Base-by-base conservation (phyloP, 2,329 filamentous ascomycete species). In the Fusarium sp. region DNA sequence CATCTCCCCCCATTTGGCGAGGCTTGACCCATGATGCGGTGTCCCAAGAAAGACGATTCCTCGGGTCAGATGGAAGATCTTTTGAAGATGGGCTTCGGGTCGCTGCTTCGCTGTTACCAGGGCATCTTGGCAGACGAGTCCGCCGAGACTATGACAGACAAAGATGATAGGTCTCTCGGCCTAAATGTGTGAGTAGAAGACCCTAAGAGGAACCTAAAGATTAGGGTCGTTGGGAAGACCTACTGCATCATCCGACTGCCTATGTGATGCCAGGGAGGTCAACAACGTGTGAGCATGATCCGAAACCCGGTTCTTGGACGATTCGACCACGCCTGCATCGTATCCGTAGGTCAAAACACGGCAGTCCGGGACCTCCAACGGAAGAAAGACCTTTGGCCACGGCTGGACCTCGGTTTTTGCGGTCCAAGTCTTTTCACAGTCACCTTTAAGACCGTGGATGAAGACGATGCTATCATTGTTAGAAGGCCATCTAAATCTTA, bases 91-190 rank as follows among this genome's bases (percentile, higher is more conserved):
- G 4, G 61, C 22, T 14, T 75, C 63, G 4, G 59, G 20, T 0
- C 67, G 74, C 24, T 75, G 45, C 1, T 42, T 64, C 3, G 74
- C 64, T 18, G 52, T 29, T 2, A 69, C 22, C 2, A 76, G 62
- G n/a, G 74, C 74, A 66, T 76, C 74, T 50, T 76, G 66, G 7
- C 69, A 76, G 34, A 76, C 69, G 5, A 76, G 37, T 9, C 73
- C 73, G 0, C 73, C 73, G 1, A 76, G 45, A 20, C 73, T 70
- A 11, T 76, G 74, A 1, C 71, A 75, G 27, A 76, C 13, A 10
- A 76, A 76, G 2, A 76, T 65, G 1, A 76, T 75, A 0, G 74
- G 71, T 0, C 74, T 40, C 0, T 50, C 42, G 13, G 62, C 57
- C 73, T 75, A 24, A 2, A 1, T 0, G 1, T 24, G 13, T 72